Conservation (phyloP, 495 filamentous ascomycete genomes). For the Penicillium taxi region DNA sequence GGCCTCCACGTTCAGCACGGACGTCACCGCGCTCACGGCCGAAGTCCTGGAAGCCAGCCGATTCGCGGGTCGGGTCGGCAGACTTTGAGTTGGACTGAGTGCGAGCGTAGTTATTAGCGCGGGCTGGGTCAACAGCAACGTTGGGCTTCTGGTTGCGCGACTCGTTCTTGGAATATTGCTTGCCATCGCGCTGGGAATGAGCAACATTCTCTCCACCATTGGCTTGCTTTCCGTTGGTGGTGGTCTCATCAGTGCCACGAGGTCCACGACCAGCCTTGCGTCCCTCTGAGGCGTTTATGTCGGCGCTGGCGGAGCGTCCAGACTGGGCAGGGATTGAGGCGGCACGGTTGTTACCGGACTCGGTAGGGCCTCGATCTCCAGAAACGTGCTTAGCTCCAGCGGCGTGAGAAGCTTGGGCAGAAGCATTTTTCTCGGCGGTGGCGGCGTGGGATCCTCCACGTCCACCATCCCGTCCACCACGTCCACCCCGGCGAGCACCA, state of each 20-base stretch:
- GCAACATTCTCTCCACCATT: slow-evolving; percentile 25
- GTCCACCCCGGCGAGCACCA: slow-evolving; percentile 49
- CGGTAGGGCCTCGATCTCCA: slow-evolving; percentile 34
- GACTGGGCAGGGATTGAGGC: slow-evolving; percentile 36
- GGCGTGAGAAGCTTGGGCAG: slow-evolving; percentile 23
- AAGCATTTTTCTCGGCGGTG: slow-evolving; percentile 35
- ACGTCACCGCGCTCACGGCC: slow-evolving; percentile 41
- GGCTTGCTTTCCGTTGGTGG: slow-evolving; percentile 18
- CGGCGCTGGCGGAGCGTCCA: slow-evolving; percentile 32
- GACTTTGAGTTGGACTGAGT: slow-evolving; percentile 35
- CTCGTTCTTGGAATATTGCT: slow-evolving; percentile 31
- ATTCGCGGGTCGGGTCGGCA: slow-evolving; percentile 27
- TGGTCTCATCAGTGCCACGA: slow-evolving; percentile 30
- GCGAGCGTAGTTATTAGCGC: slow-evolving; percentile 29
- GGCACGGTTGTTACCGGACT: slow-evolving; percentile 30
- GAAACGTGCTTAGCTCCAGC: slow-evolving; percentile 27
- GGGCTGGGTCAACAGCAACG: slow-evolving; percentile 29
- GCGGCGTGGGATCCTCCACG: slow-evolving; percentile 41
- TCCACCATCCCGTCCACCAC: slow-evolving; percentile 48
- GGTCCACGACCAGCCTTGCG: slow-evolving; percentile 28
- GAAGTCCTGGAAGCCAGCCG: slow-evolving; percentile 31
- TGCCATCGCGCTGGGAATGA: slow-evolving; percentile 28
- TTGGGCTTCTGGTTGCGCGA: slow-evolving; percentile 22
- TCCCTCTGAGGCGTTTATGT: slow-evolving; percentile 24
- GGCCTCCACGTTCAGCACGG: slow-evolving; percentile 43